phyloP scores from a whole-genome alignment of 805 yeast genomes.

The Saturnispora galanensis region DNA sequence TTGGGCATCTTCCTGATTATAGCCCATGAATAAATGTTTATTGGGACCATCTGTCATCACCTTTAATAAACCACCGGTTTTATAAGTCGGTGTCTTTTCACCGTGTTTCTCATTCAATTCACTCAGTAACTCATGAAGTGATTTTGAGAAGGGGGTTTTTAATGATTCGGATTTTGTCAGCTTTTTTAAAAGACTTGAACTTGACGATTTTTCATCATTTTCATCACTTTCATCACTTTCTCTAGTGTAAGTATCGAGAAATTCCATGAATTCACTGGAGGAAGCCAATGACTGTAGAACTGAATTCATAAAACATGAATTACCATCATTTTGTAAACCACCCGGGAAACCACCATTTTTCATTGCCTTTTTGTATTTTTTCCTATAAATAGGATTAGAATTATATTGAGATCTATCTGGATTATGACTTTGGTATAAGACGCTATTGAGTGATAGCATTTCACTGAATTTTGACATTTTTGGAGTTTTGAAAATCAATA shows the following conservation, averaged over 20 bases:
- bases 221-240: not conserved
- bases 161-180: constrained; percentile 11
- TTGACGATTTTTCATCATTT: constrained; percentile 10
- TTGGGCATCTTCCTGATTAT: constrained; percentile 94
- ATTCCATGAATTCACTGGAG: constrained; percentile 47
- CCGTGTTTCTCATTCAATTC: constrained; percentile 51
- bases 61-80: constrained; percentile 49
- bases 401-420: constrained; percentile 7
- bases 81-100: constrained; percentile 46
- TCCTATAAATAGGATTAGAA: constrained; percentile 9
- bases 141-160: constrained; percentile 36
- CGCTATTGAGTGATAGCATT: constrained; percentile 9
- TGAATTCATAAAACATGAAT: constrained; percentile 90
- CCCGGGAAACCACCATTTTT: constrained; percentile 68
- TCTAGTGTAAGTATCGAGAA: constrained; percentile 34
- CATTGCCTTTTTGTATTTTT: constrained; percentile 29
- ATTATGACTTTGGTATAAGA: constrained; percentile 7
- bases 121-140: constrained; percentile 41
- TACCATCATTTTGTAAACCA: constrained; percentile 83
- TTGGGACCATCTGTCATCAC: constrained; percentile 72
- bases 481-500: not conserved
- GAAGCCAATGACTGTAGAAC: constrained; percentile 80
- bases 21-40: constrained; percentile 68
- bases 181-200: constrained; percentile 9
- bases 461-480: constrained; percentile 12